Conservation (phyloP, 805 yeast species). For the Spathaspora boniae region DNA sequence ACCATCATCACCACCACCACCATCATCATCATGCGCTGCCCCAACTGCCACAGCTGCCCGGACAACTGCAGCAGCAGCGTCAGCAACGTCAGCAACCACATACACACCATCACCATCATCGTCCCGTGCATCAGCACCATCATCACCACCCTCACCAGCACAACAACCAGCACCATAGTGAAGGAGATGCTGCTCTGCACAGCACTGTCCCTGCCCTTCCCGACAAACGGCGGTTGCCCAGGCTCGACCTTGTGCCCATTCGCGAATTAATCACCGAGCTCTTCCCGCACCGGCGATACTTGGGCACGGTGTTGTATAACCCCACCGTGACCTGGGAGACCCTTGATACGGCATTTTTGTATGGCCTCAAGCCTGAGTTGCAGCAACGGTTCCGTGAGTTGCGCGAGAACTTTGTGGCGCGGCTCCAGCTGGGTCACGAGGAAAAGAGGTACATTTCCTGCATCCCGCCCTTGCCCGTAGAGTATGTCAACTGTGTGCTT, state of each 20-base stretch:
- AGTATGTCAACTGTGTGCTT: conserved; percentile 39
- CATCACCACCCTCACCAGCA: conserved; percentile 13
- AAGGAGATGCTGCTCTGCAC: no score
- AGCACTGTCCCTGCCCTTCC: no score
- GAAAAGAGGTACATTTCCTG: conserved; percentile 29
- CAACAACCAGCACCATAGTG: conserved; percentile 13
- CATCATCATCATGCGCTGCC: conserved; percentile 2
- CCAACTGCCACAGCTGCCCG: not conserved
- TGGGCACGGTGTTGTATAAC: conserved; percentile 59
- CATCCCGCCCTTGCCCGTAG: conserved; percentile 35
- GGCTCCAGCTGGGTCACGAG: no score
- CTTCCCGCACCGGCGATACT: conserved; percentile 32
- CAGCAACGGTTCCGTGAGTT: conserved; percentile 23
- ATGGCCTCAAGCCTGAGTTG: conserved; percentile 32
- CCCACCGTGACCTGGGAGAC: conserved; percentile 50
- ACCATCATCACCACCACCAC: conserved; percentile 9
- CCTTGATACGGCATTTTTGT: conserved; percentile 26
- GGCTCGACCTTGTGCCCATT: conserved; percentile 18
- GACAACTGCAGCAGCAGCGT: conserved; percentile 4
- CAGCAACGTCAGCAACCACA: conserved; percentile 5
- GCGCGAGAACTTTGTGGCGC: no score
- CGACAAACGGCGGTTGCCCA: conserved; percentile 7
- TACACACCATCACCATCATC: conserved; percentile 4
- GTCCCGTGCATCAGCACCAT: conserved; percentile 3
- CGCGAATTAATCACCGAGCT: conserved; percentile 19